These are phyloP conservation scores for Hyaloperonospora arabidopsidis DNA, from an alignment of 352 stramenopile genomes.

Conservation along the genomic window DNA sequence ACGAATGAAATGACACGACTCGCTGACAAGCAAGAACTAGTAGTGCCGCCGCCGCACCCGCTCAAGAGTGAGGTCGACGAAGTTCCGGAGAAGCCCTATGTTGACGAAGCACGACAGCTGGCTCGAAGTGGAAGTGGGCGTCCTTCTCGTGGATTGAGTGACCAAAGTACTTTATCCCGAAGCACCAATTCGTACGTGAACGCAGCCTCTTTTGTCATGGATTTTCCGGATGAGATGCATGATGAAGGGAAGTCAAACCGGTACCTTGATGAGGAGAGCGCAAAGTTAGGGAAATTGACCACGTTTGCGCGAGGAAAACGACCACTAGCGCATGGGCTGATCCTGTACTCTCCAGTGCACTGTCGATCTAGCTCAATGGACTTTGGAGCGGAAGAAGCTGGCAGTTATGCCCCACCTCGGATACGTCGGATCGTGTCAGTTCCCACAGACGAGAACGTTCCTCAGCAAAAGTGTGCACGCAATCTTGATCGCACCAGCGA, in stretches of 20 bases:
- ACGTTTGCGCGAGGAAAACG: slow-evolving; percentile 12
- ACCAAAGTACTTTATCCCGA: slow-evolving; percentile 30
- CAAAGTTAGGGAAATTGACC: slow-evolving; percentile 12
- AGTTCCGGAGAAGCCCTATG: slow-evolving; percentile 17
- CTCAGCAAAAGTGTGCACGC: slow-evolving; percentile 21
- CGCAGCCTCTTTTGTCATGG: slow-evolving; percentile 26
- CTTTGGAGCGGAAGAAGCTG: slow-evolving; percentile 19
- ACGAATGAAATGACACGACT: slow-evolving; percentile 18
- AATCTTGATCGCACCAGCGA: slow-evolving; percentile 29
- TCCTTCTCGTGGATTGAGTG: slow-evolving; percentile 26
- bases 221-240: slow-evolving; percentile 24
- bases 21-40: slow-evolving; percentile 35
- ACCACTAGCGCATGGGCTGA: slow-evolving; percentile 18
- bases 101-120: slow-evolving; percentile 22
- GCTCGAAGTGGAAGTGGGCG: slow-evolving; percentile 22
- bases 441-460: slow-evolving; percentile 11
- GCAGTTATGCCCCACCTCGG: slow-evolving; percentile 9
- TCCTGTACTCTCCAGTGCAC: slow-evolving; percentile 28
- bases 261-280: slow-evolving; percentile 18
- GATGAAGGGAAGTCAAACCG: slow-evolving; percentile 18
- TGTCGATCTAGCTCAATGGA: slow-evolving; percentile 31
- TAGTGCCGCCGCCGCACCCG: slow-evolving; percentile 41
- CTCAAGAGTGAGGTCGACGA: slow-evolving; percentile 28
- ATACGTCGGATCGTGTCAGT: slow-evolving; percentile 43
- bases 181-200: slow-evolving; percentile 34